Percentiles rank a stretch among this genome's conserved stretches.
Conservation (phyloP, 73 alveolate genomes). For the Paraurostyla sp. region DNA sequence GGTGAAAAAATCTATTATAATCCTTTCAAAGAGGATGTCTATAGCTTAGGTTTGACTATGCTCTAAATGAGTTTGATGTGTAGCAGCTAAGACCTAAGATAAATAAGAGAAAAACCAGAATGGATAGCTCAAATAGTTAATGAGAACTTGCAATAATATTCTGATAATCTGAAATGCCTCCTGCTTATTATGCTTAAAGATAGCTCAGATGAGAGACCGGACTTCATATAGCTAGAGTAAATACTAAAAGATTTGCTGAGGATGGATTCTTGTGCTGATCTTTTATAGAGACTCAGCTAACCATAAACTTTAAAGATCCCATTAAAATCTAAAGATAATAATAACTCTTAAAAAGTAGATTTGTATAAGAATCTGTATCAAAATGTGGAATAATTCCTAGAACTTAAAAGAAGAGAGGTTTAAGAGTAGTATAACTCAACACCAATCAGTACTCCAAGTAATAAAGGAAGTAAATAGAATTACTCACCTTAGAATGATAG, state of each 20-base stretch:
- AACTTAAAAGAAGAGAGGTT: constrained; percentile 34
- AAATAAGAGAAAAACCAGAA: not conserved
- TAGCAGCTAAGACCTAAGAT: not conserved
- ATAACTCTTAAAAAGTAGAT: not conserved
- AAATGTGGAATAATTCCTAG: constrained; percentile 44
- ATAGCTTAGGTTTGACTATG: constrained; percentile 56
- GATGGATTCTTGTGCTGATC: constrained; percentile 49
- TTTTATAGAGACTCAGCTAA: not conserved
- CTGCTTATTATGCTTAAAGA: not conserved
- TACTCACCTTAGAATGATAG: constrained; percentile 18
- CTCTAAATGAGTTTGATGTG: constrained; percentile 37
- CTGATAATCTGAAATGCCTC: constrained; percentile 23
- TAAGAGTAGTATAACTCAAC: not conserved
- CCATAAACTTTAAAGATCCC: not conserved
- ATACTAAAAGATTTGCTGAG: constrained; percentile 13
- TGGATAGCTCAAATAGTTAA: not conserved
- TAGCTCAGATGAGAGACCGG: constrained; percentile 16
- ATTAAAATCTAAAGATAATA: not conserved
- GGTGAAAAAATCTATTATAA: not conserved
- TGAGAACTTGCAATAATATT: constrained; percentile 19
- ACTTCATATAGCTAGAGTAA: constrained; percentile 32
- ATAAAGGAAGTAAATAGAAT: not conserved
- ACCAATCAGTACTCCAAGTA: constrained; percentile 39
- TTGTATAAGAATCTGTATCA: constrained; percentile 18
- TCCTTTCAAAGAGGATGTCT: constrained; percentile 73